Evolutionary conservation across 179 eudicot species (phyloP).

Genomic region (Patellifolia procumbens): DNA sequence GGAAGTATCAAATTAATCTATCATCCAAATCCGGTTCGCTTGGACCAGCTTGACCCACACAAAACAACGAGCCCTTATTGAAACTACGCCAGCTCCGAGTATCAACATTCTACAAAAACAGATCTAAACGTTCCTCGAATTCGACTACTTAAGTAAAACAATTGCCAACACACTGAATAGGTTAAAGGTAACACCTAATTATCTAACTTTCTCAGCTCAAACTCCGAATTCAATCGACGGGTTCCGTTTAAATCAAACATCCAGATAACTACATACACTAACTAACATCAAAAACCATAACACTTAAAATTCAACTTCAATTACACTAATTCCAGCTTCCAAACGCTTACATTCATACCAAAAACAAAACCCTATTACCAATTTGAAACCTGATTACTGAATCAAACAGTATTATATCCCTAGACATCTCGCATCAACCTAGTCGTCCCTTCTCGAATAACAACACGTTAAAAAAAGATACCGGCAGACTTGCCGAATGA

Average conservation of each 20-base stretch:
- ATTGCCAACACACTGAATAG: not conserved
- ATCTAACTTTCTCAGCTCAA: not conserved
- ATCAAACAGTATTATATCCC: not conserved
- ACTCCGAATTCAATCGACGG: not conserved
- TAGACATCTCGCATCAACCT: not conserved
- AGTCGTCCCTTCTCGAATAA: no score
- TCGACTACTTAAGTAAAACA: not conserved
- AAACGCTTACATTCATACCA: not conserved
- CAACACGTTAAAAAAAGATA: not conserved
- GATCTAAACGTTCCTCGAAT: not conserved
- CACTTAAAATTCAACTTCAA: not conserved
- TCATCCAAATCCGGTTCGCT: not conserved
- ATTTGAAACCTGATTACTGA: not conserved
- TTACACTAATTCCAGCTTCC: not conserved
- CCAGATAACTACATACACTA: not conserved
- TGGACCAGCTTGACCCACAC: not conserved
- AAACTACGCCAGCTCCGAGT: not conserved
- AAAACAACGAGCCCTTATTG: not conserved
- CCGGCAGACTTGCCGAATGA: no score
- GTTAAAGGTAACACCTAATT: not conserved
- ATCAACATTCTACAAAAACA: not conserved
- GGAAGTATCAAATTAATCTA: not conserved
- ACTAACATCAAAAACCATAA: slow-evolving; percentile 4
- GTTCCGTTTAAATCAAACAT: not conserved
- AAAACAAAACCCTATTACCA: slow-evolving; percentile 1